These are phyloP conservation scores for Sanghuangporus weigelae DNA, from an alignment of 1,284 basidiomycete genomes.

Conservation along the genomic window DNA sequence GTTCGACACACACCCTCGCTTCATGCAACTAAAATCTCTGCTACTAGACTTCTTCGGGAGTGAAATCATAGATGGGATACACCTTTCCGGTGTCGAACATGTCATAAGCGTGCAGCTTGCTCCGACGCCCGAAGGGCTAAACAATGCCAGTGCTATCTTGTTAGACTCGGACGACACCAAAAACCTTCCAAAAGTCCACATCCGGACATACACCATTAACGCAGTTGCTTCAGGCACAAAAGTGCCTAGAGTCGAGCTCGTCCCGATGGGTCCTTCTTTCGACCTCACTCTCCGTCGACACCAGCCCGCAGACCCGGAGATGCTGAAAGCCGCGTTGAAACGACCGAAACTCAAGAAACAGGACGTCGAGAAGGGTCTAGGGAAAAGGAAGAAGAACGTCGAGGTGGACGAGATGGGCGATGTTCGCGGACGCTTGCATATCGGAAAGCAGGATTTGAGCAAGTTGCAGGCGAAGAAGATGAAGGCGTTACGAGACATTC, in stretches of 20 bases:
- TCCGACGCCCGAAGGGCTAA: slow-evolving; percentile 53
- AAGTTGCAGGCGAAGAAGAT: slow-evolving; percentile 89
- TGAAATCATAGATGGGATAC: slow-evolving; percentile 80
- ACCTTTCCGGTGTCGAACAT: slow-evolving; percentile 83
- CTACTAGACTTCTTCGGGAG: slow-evolving; percentile 89
- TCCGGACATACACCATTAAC: slow-evolving; percentile 82
- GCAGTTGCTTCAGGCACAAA: slow-evolving; percentile 74
- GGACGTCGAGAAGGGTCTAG: slow-evolving; percentile 82
- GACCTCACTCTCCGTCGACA: slow-evolving; percentile 80
- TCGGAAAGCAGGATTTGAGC: slow-evolving; percentile 85
- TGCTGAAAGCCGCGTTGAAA: slow-evolving; percentile 78
- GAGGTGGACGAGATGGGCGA: slow-evolving; percentile 99
- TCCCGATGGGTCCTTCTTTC: slow-evolving; percentile 88
- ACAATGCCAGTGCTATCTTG: slow-evolving; percentile 33
- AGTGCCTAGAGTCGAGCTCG: slow-evolving; percentile 77
- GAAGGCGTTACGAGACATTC: slow-evolving; percentile 72
- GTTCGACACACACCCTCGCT: slow-evolving; percentile 89
- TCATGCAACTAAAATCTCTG: slow-evolving; percentile 89
- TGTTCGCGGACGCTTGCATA: slow-evolving; percentile 84
- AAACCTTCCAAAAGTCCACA: slow-evolving; percentile 75
- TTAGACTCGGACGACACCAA: slow-evolving; percentile 34
- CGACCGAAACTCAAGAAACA: slow-evolving; percentile 84
- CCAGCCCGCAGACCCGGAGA: slow-evolving; percentile 70
- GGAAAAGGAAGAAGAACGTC: slow-evolving; percentile 91
- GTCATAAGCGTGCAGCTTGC: slow-evolving; percentile 84